Percentiles rank a stretch among this genome's conserved stretches.
These are phyloP conservation scores for Botrytis pseudocinerea DNA, from an alignment of 2,329 filamentous ascomycete species.

Conservation along the genomic window DNA sequence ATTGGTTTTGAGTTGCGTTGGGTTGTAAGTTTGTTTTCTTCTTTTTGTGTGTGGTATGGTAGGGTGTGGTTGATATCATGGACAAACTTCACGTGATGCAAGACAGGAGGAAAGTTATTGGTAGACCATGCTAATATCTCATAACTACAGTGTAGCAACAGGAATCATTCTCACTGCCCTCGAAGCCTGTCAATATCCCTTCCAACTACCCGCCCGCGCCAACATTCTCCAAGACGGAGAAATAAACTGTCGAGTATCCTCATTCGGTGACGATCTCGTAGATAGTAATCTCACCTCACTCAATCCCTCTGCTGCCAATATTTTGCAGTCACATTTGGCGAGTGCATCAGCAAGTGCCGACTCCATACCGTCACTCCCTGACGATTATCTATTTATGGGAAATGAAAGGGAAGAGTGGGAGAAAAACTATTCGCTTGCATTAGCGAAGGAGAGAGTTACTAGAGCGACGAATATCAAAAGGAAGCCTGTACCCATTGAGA, in stretches of 20 bases:
- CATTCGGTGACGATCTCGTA: conserved; percentile 30
- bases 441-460: conserved; percentile 11
- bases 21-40: conserved; percentile 29
- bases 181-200: conserved; percentile 35
- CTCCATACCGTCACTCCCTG: conserved; percentile 26
- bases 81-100: background rate
- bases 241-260: conserved; percentile 29
- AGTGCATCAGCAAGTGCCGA: background rate
- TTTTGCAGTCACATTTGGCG: background rate
- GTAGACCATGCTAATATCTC: background rate
- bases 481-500: conserved; percentile 26
- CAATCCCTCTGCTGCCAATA: conserved; percentile 19
- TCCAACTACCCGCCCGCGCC: conserved; percentile 26
- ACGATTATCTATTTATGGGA: conserved; percentile 22
- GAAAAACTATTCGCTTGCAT: conserved; percentile 1
- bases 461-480: conserved; percentile 24
- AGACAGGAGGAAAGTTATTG: background rate
- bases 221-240: conserved; percentile 20
- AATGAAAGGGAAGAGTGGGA: conserved; percentile 22
- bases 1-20: conserved; percentile 27
- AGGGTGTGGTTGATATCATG: background rate
- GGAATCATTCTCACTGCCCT: conserved; percentile 35
- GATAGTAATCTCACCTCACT: conserved; percentile 28
- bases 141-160: conserved; percentile 28
- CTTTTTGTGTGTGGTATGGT: background rate